A percentile compares a stretch with the other conserved stretches of the same genome.
phyloP scores from a whole-genome alignment of 2,329 filamentous ascomycete genomes.

The Hirsutella thompsonii region DNA sequence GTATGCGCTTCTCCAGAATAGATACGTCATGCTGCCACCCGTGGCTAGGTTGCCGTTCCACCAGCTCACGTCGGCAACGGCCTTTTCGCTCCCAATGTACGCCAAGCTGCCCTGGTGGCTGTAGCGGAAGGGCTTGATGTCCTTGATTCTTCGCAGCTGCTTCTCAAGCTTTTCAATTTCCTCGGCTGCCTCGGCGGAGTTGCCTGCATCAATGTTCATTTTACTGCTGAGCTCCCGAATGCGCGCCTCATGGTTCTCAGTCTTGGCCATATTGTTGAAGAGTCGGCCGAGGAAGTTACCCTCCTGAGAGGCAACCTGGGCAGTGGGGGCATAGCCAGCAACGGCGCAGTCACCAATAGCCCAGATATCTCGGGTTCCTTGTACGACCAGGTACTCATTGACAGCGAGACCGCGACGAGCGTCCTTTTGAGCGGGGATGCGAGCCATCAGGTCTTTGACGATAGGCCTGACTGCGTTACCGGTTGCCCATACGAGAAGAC shows the following conservation, averaged over 20 bases:
- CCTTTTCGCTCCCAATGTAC: constrained; percentile 97
- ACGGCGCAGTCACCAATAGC: constrained; percentile 95
- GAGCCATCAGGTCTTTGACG: constrained; percentile 79
- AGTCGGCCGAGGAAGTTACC: constrained; percentile 87
- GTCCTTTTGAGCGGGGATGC: constrained; percentile 90
- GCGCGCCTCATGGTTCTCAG: constrained; percentile 65
- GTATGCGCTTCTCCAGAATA: constrained; percentile 98
- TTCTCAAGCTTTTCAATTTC: constrained; percentile 83
- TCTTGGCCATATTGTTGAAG: constrained; percentile 99
- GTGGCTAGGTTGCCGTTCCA: constrained; percentile 92
- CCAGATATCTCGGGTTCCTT: constrained; percentile 95
- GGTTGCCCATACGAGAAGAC: constrained; percentile 94
- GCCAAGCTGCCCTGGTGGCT: constrained; percentile 93
- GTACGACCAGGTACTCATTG: constrained; percentile 97
- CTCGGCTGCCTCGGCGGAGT: constrained; percentile 52
- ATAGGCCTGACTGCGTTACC: constrained; percentile 87
- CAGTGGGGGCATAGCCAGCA: constrained; percentile 93
- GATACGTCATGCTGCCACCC: constrained; percentile 86
- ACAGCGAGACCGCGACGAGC: constrained; percentile 90
- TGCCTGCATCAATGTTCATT: constrained; percentile 47
- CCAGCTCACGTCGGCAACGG: constrained; percentile 95
- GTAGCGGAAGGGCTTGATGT: constrained; percentile 96
- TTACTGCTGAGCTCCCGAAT: constrained; percentile 55
- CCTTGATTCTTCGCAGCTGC: constrained; percentile 77
- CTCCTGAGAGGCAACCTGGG: constrained; percentile 92